A percentile compares a stretch with the other conserved stretches of the same genome.
phyloP scores from a whole-genome alignment of 495 filamentous ascomycete species.

The Umbilicaria muhlenbergii region DNA sequence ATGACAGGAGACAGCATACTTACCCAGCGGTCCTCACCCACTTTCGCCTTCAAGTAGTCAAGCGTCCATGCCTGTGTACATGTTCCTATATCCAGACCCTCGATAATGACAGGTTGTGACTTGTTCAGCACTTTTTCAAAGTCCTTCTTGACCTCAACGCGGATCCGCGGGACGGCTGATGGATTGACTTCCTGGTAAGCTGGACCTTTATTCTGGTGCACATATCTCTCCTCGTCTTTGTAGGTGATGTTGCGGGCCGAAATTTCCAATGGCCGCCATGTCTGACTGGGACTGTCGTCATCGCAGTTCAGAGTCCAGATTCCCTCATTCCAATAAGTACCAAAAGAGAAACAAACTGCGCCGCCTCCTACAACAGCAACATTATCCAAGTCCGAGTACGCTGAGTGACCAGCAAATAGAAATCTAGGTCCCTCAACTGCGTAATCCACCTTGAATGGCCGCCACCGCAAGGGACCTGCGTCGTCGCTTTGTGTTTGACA shows the following conservation, averaged over 20 bases:
- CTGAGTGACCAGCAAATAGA: conserved; percentile 50
- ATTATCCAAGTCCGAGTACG: conserved; percentile 27
- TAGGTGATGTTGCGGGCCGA: no score
- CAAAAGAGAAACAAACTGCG: conserved; percentile 82
- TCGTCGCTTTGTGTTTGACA: no score
- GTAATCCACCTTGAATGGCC: no score
- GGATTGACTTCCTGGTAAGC: conserved; percentile 1
- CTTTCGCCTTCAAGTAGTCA: conserved; percentile 46
- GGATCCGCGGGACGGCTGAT: conserved; percentile 31
- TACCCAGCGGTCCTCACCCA: conserved; percentile 52
- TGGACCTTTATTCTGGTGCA: no score
- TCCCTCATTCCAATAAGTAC: conserved; percentile 55
- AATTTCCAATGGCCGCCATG: no score
- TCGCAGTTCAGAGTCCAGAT: conserved; percentile 18
- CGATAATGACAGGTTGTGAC: conserved; percentile 49
- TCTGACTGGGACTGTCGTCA: no score
- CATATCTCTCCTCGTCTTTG: no score
- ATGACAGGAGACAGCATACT: conserved; percentile 1
- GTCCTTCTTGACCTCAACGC: conserved; percentile 30
- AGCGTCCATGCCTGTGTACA: conserved; percentile 54
- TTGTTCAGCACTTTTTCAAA: conserved; percentile 43
- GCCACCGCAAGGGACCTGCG: no score
- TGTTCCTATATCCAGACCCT: conserved; percentile 45
- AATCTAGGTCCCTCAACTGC: conserved; percentile 26
- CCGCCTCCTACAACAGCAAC: conserved; percentile 62